Percentiles rank a stretch among this genome's conserved stretches.
phyloP scores from a whole-genome alignment of 2,329 filamentous ascomycete species.

The Myriosclerotinia duriaeana region DNA sequence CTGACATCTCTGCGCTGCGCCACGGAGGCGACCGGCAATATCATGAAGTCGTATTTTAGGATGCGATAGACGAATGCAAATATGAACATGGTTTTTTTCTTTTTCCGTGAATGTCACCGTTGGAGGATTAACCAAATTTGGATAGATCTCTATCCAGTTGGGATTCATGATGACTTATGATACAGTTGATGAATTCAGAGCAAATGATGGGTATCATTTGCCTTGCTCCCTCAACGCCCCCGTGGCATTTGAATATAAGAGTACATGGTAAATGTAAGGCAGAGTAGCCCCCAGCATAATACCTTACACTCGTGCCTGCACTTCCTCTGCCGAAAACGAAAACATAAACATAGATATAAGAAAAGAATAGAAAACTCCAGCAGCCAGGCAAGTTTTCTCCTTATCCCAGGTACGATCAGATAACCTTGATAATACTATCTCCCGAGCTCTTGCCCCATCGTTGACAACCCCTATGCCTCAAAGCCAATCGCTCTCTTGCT shows the following conservation, averaged over 20 bases:
- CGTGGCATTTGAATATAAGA: conserved; percentile 12
- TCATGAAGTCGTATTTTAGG: conserved; percentile 12
- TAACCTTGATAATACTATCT: neutral
- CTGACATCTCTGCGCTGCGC: conserved; percentile 20
- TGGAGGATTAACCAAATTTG: too few species aligned
- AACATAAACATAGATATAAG: neutral
- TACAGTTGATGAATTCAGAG: conserved; percentile 1
- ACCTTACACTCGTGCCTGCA: conserved; percentile 3
- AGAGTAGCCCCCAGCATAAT: neutral
- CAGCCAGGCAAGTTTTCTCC: conserved; percentile 4
- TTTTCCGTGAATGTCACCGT: neutral
- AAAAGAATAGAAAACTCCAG: neutral
- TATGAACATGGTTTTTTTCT: neutral
- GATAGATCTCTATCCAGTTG: neutral
- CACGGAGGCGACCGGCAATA: neutral
- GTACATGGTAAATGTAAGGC: conserved; percentile 17
- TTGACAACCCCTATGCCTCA: conserved; percentile 5
- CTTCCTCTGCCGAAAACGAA: neutral
- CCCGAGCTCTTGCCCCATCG: neutral
- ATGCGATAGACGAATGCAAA: neutral
- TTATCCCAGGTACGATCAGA: neutral
- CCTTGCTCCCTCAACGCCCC: conserved; percentile 20
- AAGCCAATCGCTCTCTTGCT: conserved; percentile 18
- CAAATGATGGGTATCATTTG: conserved; percentile 21
- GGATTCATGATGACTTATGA: neutral